Evolutionary conservation across 257 asterid genomes (phyloP), one percentile per base, ranked within the genome.

Genomic region (Thymus quinquecostatus): DNA sequence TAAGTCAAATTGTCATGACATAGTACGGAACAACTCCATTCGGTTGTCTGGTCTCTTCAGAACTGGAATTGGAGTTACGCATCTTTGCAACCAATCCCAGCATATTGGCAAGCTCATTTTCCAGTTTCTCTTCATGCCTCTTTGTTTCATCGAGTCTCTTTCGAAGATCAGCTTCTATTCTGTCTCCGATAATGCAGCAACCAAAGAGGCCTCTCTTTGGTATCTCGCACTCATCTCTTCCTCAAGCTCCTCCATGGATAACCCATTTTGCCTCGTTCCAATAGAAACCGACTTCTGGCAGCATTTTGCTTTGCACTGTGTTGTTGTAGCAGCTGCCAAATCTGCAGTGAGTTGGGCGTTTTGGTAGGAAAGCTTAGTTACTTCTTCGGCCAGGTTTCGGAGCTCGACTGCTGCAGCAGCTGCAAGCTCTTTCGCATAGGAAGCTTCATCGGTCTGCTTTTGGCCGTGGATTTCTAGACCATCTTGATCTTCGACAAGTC

Each of bases 381-480:
- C 93, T 83, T 90, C 96, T 77, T 82, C 93, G 32, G 96, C 97
- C 76, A 90, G 78, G 82, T 84, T 90, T 36, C 86, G 88, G 53
- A 90, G 97, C 83, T 90, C 97, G 50, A 83, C 90, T 74, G 96
- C 97, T 34, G 97, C 97, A 9, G 92, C 96, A 29, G 91, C 82
- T 6, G 97, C 97, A 27, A 90, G 85, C 76, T 90, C 94, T 79
- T 85, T 90, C 12, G 97, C 97, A 64, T 90, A 88, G 13, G 83
- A 81, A 73, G 94, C 89, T 83, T 90, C 97, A 60, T 85, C 90
- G 3, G 84, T 77, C 63, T 88, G 86, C 71, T 90, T 79, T 80
- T 77, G 82, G 76, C 79, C 69, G 66, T 82, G 87, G 74, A 83
- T 79, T 84, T 88, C 84, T 58, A 90, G 80, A 13, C 85, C 88